phyloP scores from a whole-genome alignment of 345 rosid genomes.

The Firmiana major region DNA sequence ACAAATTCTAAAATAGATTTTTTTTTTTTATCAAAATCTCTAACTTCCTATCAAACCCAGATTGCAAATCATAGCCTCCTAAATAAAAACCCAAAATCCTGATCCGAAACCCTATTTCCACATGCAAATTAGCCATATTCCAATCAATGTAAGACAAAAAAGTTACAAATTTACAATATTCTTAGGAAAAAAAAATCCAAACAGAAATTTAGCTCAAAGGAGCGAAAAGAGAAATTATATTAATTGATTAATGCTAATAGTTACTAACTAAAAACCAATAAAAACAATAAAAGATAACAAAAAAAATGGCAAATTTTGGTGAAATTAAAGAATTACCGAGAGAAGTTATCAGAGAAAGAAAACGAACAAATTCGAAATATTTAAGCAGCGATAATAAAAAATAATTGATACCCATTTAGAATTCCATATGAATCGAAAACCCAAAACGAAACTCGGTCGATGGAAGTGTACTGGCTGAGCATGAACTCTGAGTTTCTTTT shows the following conservation, averaged over 20 bases:
- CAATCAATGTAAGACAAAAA: constrained; percentile 12
- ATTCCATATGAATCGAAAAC: constrained; percentile 1
- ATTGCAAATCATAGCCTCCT: constrained; percentile 17
- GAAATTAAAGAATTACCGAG: background rate
- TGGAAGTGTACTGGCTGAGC: too few species aligned
- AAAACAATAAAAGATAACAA: background rate
- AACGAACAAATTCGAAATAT: background rate
- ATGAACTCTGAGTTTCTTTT: too few species aligned
- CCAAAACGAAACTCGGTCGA: too few species aligned
- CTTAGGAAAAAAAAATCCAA: background rate
- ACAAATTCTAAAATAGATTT: too few species aligned
- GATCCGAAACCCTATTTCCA: constrained; percentile 13
- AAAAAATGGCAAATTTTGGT: background rate
- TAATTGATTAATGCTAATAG: background rate
- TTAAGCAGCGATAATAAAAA: constrained; percentile 1
- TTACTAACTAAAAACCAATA: background rate
- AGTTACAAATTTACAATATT: background rate
- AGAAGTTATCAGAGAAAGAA: background rate
- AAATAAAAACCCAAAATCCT: constrained; percentile 25
- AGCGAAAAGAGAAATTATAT: background rate
- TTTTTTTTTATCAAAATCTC: too few species aligned
- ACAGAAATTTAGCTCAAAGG: background rate
- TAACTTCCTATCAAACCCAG: too few species aligned
- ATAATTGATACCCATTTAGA: background rate
- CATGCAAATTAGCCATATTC: constrained; percentile 16